These are phyloP conservation scores for Mallotus japonicus DNA, from an alignment of 441 rosid genomes.

Conservation along the genomic window DNA sequence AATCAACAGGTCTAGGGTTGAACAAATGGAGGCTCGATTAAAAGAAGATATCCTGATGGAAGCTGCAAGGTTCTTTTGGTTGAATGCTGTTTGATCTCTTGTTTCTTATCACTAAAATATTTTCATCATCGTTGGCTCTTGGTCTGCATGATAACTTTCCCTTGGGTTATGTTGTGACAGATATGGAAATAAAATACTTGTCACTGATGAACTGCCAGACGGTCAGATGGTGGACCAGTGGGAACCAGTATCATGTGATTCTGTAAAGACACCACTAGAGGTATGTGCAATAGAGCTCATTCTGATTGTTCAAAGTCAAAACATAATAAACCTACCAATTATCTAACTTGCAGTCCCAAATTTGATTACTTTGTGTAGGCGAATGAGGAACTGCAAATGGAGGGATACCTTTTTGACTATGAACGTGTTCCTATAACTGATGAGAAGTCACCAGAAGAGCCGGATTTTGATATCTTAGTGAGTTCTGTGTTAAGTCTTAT, in stretches of 20 bases:
- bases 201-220: slow-evolving; percentile 98
- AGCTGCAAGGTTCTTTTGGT: slow-evolving; percentile 66
- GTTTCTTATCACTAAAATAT: background rate
- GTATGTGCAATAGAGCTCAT: slow-evolving; percentile 38
- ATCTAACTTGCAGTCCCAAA: slow-evolving; percentile 24
- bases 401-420: slow-evolving; percentile 87
- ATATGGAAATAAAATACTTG: slow-evolving; percentile 97
- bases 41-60: slow-evolving; percentile 91
- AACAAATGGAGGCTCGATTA: slow-evolving; percentile 93
- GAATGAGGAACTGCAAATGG: slow-evolving; percentile 82
- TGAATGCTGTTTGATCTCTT: slow-evolving; percentile 18
- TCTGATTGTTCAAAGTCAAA: slow-evolving; percentile 21
- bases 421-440: slow-evolving; percentile 98
- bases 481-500: slow-evolving; percentile 28
- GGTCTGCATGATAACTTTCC: slow-evolving; percentile 23
- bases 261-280: slow-evolving; percentile 93
- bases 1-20: slow-evolving; percentile 88
- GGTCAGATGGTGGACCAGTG: slow-evolving; percentile 99
- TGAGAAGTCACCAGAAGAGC: slow-evolving; percentile 94
- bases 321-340: slow-evolving; percentile 12
- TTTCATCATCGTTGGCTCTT: slow-evolving; percentile 22
- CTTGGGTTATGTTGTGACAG: slow-evolving; percentile 48
- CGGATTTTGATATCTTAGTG: slow-evolving; percentile 88
- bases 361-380: slow-evolving; percentile 51
- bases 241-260: slow-evolving; percentile 89